Base-by-base conservation (phyloP, 1,139 yeast species). In the Hansenula sp. region DNA sequence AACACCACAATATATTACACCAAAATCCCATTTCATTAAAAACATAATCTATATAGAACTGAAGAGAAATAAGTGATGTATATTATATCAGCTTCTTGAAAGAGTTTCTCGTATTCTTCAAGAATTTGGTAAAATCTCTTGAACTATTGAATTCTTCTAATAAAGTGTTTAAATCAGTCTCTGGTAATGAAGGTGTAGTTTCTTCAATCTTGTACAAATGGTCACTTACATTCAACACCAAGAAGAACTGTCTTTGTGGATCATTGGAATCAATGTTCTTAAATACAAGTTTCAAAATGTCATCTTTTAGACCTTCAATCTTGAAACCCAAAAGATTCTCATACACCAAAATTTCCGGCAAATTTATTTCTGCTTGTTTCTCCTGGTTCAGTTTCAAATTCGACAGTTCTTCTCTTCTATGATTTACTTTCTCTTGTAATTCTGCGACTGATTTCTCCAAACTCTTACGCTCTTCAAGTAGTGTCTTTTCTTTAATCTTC, bases 251-350 rank as follows among this genome's bases (percentile, higher is more conserved):
- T 25, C 60, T 60, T 31, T 64, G 68, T 16, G 62, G 54, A 41
- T 73, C 59, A 29, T 62, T 56, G 13, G 70, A 60, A 41, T 69
- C 73, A n/a, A 75, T 57, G 46, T 74, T 72, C 22, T 50, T 56
- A 45, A 75, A 75, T 3, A 58, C 55, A 43, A 75, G 69, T 40
- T 56, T 55, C 29, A 75, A 53, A 12, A 64, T 43, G 39, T 69
- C 71, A 10, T 60, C 61, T 3, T 60, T 54, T 3, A 68, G 44
- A 6, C 72, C 76, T 36, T 67, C 69, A 29, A 75, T 65, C 36
- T 58, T 62, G 37, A 75, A 53, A 1, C 81, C 80, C 38, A 73
- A 57, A 43, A 73, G 66, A 38, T 60, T 58, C 43, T 74, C 79
- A 47, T 63, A 73, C 39, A 69, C 64, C 13, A 49, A 11, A 5